Evolutionary conservation across 352 stramenopile species (phyloP).

Genomic region (Pythium brassicae): DNA sequence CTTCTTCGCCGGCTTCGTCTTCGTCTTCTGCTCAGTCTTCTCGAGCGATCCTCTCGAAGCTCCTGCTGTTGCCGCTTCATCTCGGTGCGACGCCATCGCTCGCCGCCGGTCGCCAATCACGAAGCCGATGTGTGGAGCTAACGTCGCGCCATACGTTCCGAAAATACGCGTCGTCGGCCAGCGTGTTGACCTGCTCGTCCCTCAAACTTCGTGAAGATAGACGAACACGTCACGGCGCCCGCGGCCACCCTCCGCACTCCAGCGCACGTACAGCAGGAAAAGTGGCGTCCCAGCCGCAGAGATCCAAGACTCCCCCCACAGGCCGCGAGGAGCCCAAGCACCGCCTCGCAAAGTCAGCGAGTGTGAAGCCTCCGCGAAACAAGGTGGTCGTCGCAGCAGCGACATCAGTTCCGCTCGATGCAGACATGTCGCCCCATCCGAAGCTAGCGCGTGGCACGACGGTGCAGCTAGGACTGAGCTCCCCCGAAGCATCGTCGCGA

Average conservation of each 20-base stretch:
- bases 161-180: too few relatives aligned
- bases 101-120: neutral
- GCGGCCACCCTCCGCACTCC: too few relatives aligned
- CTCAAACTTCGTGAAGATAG: too few relatives aligned
- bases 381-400: conserved; percentile 4
- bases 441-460: conserved; percentile 4
- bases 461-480: neutral
- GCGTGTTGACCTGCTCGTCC: too few relatives aligned
- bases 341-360: conserved; percentile 1
- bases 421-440: neutral
- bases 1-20: conserved; percentile 12
- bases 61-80: neutral
- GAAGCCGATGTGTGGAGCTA: too few relatives aligned
- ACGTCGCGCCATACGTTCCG: too few relatives aligned
- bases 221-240: too few relatives aligned
- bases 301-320: neutral
- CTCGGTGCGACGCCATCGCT: neutral
- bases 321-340: conserved; percentile 1
- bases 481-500: neutral
- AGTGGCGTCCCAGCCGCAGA: conserved; percentile 2
- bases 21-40: neutral
- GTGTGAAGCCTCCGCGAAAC: neutral
- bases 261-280: neutral
- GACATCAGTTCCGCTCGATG: neutral
- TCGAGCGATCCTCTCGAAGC: neutral